Base-by-base conservation (phyloP, 306 rosid genomes). In the Malus asiatica region DNA sequence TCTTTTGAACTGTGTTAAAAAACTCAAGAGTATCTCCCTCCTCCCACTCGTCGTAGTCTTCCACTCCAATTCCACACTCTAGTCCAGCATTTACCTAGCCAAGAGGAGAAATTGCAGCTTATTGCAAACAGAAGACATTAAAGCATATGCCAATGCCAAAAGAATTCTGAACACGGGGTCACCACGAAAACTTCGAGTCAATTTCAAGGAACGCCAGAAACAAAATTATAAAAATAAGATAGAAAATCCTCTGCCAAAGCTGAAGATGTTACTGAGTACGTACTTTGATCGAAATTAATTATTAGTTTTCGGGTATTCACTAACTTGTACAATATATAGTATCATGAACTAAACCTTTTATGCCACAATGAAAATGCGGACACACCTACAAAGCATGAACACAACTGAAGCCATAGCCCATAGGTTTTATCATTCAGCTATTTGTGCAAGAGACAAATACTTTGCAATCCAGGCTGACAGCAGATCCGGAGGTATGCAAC, bases 41-140 rank as follows among this genome's bases (percentile, higher is more conserved):
- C 86, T 89, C 93, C 94, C 93, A 95, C 66, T 92, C 90, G 61
- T 88, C 83, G 10, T 80, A 92, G 65, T 90, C 99, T 81, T 92
- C 97, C 86, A 84, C 72, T 8, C 89, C 96, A 53, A 95, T 79
- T 68, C 99, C 99, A 73, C 99, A 95, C 85, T 95, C 99, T 29
- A 92, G 96, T 77, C 99, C 99, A 53, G 93, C 85, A 81, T 74
- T 92, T 77, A 95, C 97, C 99, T 95, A 85, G 61, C 30, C 69
- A 81, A 62, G 35, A 81, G 75, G 73, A 84, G 70, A 66, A 73
- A 45, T 46, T 68, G 75, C 55, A 70, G 58, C 33, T 76, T 74
- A 70, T 27, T 33, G 51, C 48, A 23, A 35, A 25, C 16, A 38
- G 38, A 38, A 32, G 45, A 65, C 53, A 44, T 52, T 40, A 79